These are phyloP conservation scores for Bipolaris sorokiniana DNA, from an alignment of 2,329 filamentous ascomycete species.

Conservation along the genomic window DNA sequence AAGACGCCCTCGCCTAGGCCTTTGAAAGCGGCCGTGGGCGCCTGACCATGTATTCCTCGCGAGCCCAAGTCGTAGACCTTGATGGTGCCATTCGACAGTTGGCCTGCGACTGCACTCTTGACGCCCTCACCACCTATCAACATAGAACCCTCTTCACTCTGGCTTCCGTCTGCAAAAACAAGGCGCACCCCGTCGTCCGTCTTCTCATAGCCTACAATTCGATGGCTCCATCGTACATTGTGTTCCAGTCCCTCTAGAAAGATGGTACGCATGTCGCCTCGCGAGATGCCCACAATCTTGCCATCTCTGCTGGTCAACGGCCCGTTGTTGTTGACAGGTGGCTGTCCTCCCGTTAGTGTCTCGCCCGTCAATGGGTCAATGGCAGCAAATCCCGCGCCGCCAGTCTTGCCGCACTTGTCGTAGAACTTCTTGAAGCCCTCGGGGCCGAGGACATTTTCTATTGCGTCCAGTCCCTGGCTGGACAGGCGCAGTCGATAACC, in stretches of 20 bases:
- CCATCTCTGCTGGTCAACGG: constrained; percentile 59
- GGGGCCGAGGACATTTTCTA: constrained; percentile 63
- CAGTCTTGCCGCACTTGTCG: constrained; percentile 65
- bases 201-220: constrained; percentile 65
- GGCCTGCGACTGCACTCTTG: constrained; percentile 64
- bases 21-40: constrained; percentile 66
- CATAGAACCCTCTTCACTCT: constrained; percentile 64
- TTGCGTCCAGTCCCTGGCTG: constrained; percentile 62
- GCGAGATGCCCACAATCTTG: constrained; percentile 66
- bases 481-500: constrained; percentile 68
- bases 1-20: constrained; percentile 69
- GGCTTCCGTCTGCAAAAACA: constrained; percentile 65
- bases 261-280: constrained; percentile 66
- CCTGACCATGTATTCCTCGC: constrained; percentile 69
- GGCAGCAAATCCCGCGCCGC: constrained; percentile 58
- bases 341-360: constrained; percentile 34
- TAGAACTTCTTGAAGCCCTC: constrained; percentile 62
- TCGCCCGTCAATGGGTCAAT: constrained; percentile 63
- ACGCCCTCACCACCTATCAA: constrained; percentile 69
- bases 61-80: constrained; percentile 70
- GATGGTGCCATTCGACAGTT: constrained; percentile 63
- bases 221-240: constrained; percentile 61
- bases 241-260: constrained; percentile 65
- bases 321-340: constrained; percentile 28
- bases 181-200: constrained; percentile 61